Evolutionary conservation across 2,329 filamentous ascomycete species (phyloP), one percentile per base, ranked within the genome.

Genomic region (Claviceps sp.): DNA sequence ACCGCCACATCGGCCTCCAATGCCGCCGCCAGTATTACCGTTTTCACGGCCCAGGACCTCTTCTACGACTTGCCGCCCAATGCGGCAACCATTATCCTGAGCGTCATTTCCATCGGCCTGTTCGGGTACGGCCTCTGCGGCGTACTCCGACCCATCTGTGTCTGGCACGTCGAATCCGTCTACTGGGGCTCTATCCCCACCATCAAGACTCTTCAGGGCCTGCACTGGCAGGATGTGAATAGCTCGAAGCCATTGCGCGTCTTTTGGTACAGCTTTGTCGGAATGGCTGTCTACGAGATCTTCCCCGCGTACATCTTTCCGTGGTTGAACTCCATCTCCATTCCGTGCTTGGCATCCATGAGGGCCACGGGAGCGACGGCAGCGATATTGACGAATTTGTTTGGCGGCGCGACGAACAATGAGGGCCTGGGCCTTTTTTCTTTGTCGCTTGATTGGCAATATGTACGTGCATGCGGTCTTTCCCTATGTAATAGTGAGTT

Each of bases 71-170:
- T 76, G 50, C 68, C 71, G 0, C 42, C 77, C 37, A 71, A 61
- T 29, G 59, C 72, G 0, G 59, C 64, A 1, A 78, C 76, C 0
- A 70, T 77, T 0, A 65, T 79, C 6, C 54, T 78, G 51, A 68
- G 63, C 14, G 36, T 46, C 45, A 72, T 79, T 49, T 79, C 75
- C 0, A 78, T 79, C 42, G 74, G 73, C 0, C 59, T 79, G 2
- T 79, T 78, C 50, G 76, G 77, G 1, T 80, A 78, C 42, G 76
- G 75, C 2, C 60, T 80, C 3, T 72, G 69, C 44, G 77, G 77
- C 7, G 45, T 79, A 2, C 61, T 79, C 58, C 74, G 77, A 0
- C 76, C 76, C 0, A 68, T 79, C 39, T 68, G 70, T 1, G 76
- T 80, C 11, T 79, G 73, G 68, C 75, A 77, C 49, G 71, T 74